Base-by-base conservation (phyloP, 441 rosid species). In the Metrosideros polymorpha region DNA sequence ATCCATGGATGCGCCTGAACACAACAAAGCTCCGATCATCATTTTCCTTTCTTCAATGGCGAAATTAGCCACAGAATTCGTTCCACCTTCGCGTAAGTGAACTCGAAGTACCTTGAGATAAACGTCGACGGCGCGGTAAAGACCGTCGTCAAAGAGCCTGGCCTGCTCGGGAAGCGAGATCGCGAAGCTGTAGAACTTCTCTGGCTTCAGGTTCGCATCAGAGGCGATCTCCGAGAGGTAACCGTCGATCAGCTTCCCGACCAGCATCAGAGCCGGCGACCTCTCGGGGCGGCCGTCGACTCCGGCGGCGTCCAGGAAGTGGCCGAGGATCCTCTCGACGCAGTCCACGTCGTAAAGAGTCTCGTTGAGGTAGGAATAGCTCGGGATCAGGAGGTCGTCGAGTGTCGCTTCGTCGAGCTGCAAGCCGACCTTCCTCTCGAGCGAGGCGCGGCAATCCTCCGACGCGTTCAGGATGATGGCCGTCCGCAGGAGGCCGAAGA, bases 1-100 rank as follows among this genome's bases (percentile, higher is more conserved):
- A 93, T 50, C 96, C 93, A 93, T 52, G 97, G 93, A 93, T 94
- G 97, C 87, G 97, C 94, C 97, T 94, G 86, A 51, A 29, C n/a
- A 39, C 29, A 59, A 43, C 35, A 30, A 52, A 56, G 47, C 42
- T 35, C 79, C 79, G 43, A 9, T 3, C 1, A 71, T 1, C 47
- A 71, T 71, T 27, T 10, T 22, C 79, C 79, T 71, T 71, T 12
- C 77, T 9, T 9, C 77, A 35, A 19, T 66, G 77, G 15, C 15
- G n/a, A 66, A 66, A 35, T 35, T 66, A 59, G 71, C 71, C 29
- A 29, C 39, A 0, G 9, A 0, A 6, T 5, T 29, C 71, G 71
- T 13, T 29, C 39, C 22, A 18, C 9, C 71, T 0, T 32, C 39
- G 22, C 5, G 5, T 30, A 15, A 32, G 7, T 7, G 49, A 35